A percentile compares a stretch with the other conserved stretches of the same genome.
Conservation (phyloP, 768 basidiomycete genomes). For the Leccinum truebloodii region DNA sequence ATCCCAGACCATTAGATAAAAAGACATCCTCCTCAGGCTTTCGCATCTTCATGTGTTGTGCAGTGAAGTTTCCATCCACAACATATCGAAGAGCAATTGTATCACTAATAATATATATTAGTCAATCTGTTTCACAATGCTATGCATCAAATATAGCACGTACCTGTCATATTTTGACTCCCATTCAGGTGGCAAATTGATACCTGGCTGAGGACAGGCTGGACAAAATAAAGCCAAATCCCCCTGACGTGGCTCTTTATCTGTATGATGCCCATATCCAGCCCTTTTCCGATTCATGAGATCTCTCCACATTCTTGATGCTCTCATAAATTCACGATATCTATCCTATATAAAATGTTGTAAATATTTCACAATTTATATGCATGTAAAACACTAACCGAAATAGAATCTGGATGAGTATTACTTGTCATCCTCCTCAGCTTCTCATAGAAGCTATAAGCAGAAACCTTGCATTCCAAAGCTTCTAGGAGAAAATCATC, state of each 20-base stretch:
- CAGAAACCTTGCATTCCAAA: background rate
- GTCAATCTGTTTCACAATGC: background rate
- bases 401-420: background rate
- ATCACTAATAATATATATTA: background rate
- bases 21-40: no score
- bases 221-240: background rate
- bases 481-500: slow-evolving; percentile 14
- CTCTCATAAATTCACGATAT: background rate
- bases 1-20: no score
- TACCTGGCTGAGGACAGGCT: background rate
- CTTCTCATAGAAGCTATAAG: background rate
- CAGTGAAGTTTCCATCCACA: no score
- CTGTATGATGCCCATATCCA: background rate
- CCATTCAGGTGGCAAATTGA: background rate
- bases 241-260: background rate
- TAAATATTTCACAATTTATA: background rate
- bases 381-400: background rate
- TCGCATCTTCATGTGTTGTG: no score
- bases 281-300: background rate
- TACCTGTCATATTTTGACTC: background rate
- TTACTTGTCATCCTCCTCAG: background rate
- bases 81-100: background rate
- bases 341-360: background rate
- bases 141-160: background rate
- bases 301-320: background rate